These are phyloP conservation scores for Apodospora peruviana DNA, from an alignment of 495 filamentous ascomycete genomes.

Conservation along the genomic window DNA sequence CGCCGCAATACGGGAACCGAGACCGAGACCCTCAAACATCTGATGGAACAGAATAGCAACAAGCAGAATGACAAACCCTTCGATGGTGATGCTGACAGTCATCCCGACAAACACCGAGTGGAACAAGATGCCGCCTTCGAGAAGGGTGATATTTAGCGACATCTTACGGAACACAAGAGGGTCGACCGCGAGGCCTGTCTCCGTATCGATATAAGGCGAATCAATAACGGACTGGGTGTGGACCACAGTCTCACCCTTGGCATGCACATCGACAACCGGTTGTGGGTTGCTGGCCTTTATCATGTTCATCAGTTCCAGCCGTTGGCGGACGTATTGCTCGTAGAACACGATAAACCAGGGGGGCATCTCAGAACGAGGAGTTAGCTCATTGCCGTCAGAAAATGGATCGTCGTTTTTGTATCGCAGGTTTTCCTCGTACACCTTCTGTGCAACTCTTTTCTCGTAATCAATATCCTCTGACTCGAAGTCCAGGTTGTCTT, in stretches of 20 bases:
- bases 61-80: slow-evolving; percentile 61
- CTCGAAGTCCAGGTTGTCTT: slow-evolving; percentile 25
- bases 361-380: slow-evolving; percentile 42
- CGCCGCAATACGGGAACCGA: slow-evolving; percentile 57
- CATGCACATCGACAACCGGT: no score
- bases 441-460: slow-evolving; percentile 35
- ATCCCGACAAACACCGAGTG: slow-evolving; percentile 64
- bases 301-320: slow-evolving; percentile 44
- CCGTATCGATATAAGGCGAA: slow-evolving; percentile 33
- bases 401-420: slow-evolving; percentile 14
- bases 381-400: slow-evolving; percentile 22
- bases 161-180: slow-evolving; percentile 42
- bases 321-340: slow-evolving; percentile 48
- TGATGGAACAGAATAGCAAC: slow-evolving; percentile 67
- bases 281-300: slow-evolving; percentile 28
- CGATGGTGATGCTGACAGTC: slow-evolving; percentile 58
- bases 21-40: slow-evolving; percentile 65
- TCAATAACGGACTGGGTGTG: slow-evolving; percentile 24
- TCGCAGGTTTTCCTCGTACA: slow-evolving; percentile 26
- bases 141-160: slow-evolving; percentile 48
- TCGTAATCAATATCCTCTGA: slow-evolving; percentile 30
- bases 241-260: not conserved
- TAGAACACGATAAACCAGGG: slow-evolving; percentile 52
- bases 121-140: slow-evolving; percentile 54
- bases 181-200: slow-evolving; percentile 35